These are phyloP conservation scores for Coelastrella sp. DNA, from an alignment of 139 green algal species.

Conservation along the genomic window DNA sequence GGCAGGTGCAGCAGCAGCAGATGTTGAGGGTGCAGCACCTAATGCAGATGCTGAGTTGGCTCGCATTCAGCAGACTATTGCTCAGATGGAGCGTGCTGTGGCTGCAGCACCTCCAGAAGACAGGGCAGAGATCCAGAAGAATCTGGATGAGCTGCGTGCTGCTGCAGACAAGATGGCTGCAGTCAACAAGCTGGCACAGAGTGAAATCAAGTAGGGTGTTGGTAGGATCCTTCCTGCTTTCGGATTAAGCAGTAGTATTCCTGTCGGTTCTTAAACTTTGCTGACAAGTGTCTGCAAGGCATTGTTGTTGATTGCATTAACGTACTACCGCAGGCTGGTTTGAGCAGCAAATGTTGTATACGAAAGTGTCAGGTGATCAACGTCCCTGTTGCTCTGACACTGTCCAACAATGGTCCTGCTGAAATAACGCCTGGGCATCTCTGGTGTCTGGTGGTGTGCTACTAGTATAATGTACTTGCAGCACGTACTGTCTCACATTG, in stretches of 20 bases:
- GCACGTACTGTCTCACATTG: no score
- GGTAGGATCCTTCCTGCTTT: neutral
- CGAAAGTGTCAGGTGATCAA: no score
- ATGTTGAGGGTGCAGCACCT: neutral
- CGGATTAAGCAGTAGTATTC: neutral
- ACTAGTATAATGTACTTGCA: no score
- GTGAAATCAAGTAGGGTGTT: neutral
- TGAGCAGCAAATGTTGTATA: no score
- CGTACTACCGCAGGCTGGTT: no score
- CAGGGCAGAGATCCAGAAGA: constrained; percentile 40
- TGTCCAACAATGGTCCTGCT: no score
- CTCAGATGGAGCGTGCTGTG: constrained; percentile 47
- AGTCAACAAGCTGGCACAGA: constrained; percentile 38
- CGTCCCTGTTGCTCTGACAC: no score
- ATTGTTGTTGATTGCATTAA: no score
- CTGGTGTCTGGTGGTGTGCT: no score
- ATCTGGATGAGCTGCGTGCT: constrained; percentile 33
- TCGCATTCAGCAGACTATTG: constrained; percentile 45
- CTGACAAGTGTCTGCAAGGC: no score
- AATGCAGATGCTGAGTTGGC: constrained; percentile 23
- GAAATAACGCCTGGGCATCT: no score
- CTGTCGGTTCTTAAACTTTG: no score
- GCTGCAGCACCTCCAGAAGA: constrained; percentile 38
- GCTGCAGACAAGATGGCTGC: constrained; percentile 29
- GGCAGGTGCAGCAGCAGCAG: neutral